phyloP scores from a whole-genome alignment of 768 basidiomycete species.

The Suillus clintonianus region DNA sequence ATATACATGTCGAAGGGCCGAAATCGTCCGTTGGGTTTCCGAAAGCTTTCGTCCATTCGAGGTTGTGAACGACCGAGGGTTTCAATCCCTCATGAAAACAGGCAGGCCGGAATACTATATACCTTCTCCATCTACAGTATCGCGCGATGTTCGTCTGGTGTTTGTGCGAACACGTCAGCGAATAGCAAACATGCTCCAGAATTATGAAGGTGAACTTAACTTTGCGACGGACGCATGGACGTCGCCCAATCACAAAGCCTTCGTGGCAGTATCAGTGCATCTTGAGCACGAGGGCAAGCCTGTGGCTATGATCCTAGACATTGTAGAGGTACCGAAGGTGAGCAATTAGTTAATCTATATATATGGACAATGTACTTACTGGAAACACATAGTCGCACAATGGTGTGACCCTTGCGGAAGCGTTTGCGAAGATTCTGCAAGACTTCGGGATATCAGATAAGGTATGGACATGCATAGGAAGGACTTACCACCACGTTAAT shows the following conservation, averaged over 20 bases:
- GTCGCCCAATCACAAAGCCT: slow-evolving; percentile 28
- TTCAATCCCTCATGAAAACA: slow-evolving; percentile 29
- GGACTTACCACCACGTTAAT: slow-evolving; percentile 4
- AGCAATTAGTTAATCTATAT: not conserved
- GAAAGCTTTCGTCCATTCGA: slow-evolving; percentile 34
- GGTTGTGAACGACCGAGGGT: slow-evolving; percentile 37
- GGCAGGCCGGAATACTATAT: slow-evolving; percentile 30
- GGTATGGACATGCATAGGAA: not conserved
- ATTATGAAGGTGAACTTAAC: slow-evolving; percentile 21
- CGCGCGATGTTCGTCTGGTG: slow-evolving; percentile 28
- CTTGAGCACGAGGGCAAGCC: slow-evolving; percentile 16
- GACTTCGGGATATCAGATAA: slow-evolving; percentile 23
- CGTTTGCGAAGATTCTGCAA: slow-evolving; percentile 18
- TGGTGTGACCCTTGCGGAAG: slow-evolving; percentile 15
- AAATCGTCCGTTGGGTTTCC: slow-evolving; percentile 38
- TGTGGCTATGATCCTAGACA: slow-evolving; percentile 18
- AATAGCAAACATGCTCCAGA: slow-evolving; percentile 33
- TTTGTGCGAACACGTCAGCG: slow-evolving; percentile 23
- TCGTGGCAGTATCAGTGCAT: slow-evolving; percentile 20
- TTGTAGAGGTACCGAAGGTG: slow-evolving; percentile 24
- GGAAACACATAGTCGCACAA: slow-evolving; percentile 17
- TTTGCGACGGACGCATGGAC: slow-evolving; percentile 32
- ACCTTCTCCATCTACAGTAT: slow-evolving; percentile 35
- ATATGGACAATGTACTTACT: not conserved
- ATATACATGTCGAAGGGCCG: slow-evolving; percentile 15